Conservation (phyloP, 108 stramenopile species). For the Mediolabrus comicus region DNA sequence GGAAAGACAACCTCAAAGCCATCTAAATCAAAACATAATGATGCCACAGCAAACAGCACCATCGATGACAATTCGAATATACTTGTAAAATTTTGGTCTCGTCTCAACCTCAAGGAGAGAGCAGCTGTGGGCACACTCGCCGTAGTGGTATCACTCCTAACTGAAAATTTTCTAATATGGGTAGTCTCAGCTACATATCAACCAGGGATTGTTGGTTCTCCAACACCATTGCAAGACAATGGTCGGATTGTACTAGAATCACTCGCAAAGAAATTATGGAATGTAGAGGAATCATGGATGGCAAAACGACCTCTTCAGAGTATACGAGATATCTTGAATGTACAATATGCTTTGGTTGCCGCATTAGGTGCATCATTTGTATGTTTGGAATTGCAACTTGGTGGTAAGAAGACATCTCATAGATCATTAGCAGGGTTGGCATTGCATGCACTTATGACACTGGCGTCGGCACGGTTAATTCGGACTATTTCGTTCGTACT, state of each 20-base stretch:
- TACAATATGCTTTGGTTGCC: slow-evolving; percentile 73
- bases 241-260: slow-evolving; percentile 56
- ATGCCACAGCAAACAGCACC: neutral
- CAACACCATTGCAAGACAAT: slow-evolving; percentile 77
- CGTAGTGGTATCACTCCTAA: slow-evolving; percentile 53
- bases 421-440: slow-evolving; percentile 60
- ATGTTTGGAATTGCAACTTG: slow-evolving; percentile 54
- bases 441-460: slow-evolving; percentile 54
- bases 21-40: neutral
- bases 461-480: slow-evolving; percentile 59
- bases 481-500: slow-evolving; percentile 71
- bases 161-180: slow-evolving; percentile 85
- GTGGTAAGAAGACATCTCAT: neutral
- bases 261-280: slow-evolving; percentile 39
- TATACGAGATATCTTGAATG: slow-evolving; percentile 63
- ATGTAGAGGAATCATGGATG: slow-evolving; percentile 20
- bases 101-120: slow-evolving; percentile 24
- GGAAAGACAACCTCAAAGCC: too few relatives aligned
- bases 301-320: slow-evolving; percentile 56
- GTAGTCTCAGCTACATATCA: slow-evolving; percentile 79
- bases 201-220: slow-evolving; percentile 45
- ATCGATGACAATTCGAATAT: neutral
- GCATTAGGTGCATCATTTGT: slow-evolving; percentile 61
- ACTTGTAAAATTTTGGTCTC: slow-evolving; percentile 23
- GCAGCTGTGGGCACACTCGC: slow-evolving; percentile 26